Evolutionary conservation across 1,284 basidiomycete species (phyloP).

Genomic region (Irpex rosettiformis): DNA sequence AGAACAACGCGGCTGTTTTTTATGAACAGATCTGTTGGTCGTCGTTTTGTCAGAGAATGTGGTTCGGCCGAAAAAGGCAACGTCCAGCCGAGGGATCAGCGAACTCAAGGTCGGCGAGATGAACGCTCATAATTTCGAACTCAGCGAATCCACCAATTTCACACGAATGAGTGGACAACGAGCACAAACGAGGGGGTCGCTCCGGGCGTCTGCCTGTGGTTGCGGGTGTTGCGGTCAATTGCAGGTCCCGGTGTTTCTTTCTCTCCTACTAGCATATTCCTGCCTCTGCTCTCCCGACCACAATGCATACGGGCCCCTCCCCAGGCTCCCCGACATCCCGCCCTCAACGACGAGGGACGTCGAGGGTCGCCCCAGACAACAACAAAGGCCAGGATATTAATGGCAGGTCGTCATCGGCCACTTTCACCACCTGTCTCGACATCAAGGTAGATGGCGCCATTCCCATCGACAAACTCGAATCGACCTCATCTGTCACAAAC

Average conservation of each 20-base stretch:
- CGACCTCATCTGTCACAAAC: slow-evolving; percentile 12
- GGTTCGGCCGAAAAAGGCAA: slow-evolving; percentile 1
- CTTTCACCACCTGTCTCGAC: slow-evolving; percentile 62
- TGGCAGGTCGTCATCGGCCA: slow-evolving; percentile 36
- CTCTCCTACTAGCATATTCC: slow-evolving; percentile 7
- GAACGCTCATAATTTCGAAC: not conserved
- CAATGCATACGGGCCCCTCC: slow-evolving; percentile 43
- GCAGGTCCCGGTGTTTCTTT: slow-evolving; percentile 16
- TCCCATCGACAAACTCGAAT: slow-evolving; percentile 40
- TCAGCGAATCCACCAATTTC: slow-evolving; percentile 12
- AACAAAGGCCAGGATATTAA: slow-evolving; percentile 37
- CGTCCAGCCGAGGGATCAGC: not conserved
- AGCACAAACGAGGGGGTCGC: slow-evolving; percentile 13
- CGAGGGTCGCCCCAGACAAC: slow-evolving; percentile 39
- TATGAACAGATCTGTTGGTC: not conserved
- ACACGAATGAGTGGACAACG: slow-evolving; percentile 14
- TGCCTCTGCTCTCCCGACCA: slow-evolving; percentile 9
- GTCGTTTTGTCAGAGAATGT: slow-evolving; percentile 5
- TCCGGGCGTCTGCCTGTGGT: not conserved
- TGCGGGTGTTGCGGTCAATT: slow-evolving; percentile 6
- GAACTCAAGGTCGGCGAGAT: slow-evolving; percentile 12
- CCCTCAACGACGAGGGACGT: slow-evolving; percentile 54
- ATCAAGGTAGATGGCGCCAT: slow-evolving; percentile 64
- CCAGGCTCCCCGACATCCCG: slow-evolving; percentile 36
- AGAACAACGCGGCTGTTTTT: not conserved